phyloP scores from a whole-genome alignment of 2,329 filamentous ascomycete genomes.

The Verticillium zaregamsianum region DNA sequence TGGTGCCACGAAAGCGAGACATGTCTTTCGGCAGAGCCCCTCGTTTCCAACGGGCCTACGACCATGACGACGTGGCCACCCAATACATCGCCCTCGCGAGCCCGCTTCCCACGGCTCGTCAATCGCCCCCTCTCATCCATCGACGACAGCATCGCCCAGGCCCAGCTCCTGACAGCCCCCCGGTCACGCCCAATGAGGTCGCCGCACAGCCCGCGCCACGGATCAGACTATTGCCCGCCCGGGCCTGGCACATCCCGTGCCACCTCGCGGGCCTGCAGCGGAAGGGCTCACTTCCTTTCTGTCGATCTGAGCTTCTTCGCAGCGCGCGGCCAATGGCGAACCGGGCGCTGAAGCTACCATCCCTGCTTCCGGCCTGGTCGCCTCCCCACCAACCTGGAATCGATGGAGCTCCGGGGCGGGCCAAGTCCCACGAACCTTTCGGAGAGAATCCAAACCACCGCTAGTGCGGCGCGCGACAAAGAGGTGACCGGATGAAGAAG shows the following conservation, averaged over 20 bases:
- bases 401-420: neutral
- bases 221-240: neutral
- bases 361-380: neutral
- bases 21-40: neutral
- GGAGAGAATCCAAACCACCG: neutral
- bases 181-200: neutral
- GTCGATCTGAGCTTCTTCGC: constrained; percentile 1
- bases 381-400: neutral
- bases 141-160: neutral
- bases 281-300: neutral
- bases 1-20: neutral
- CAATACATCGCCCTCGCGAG: neutral
- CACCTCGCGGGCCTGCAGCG: neutral
- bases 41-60: neutral
- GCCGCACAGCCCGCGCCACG: neutral
- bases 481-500: neutral
- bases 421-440: neutral
- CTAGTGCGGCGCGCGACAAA: neutral
- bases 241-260: neutral
- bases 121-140: neutral
- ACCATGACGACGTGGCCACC: neutral
- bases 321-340: neutral
- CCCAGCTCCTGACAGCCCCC: neutral
- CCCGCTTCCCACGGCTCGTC: neutral
- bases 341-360: neutral